Evolutionary conservation across 208 protist genomes (phyloP), one percentile per base, ranked within the genome.

Genomic region (Strigomonas galati): DNA sequence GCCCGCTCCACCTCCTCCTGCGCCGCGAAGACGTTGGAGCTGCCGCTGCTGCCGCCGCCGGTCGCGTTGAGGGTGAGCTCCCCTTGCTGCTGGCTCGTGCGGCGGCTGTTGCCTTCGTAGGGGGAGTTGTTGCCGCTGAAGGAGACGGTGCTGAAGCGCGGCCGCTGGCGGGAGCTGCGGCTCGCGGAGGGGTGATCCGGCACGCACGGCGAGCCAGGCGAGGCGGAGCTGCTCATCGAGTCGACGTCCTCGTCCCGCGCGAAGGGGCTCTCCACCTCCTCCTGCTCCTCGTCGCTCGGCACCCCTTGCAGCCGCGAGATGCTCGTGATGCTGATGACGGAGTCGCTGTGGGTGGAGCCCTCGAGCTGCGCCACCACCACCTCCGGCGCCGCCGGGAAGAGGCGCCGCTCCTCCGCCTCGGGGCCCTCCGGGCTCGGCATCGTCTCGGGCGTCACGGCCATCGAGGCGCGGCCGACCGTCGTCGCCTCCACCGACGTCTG

Each of bases 311-410:
- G 74, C 17, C 69, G 74, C 0, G 74, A 56, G 60, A 92, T 84
- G 57, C 71, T 67, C 15, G 58, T 72, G 7, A 89, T 76, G 60
- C 77, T 91, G 46, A 90, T 90, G 48, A 75, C 21, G 28, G 40
- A 53, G 37, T 59, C 60, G 40, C 54, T 62, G 65, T 67, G 56
- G n/a, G 37, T 54, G 5, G 63, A 61, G 40, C 48, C 54, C 24
- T 62, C 64, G 23, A 27, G 30, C 35, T 46, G 2, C n/a, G 24
- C 4, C 32, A 51, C 59, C 21, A 4, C 23, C 48, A 17, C 35
- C 35, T 40, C 35, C 35, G 35, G 35, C 7, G 35, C 35, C 7
- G 35, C 4, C 35, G 35, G 35, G 35, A 40, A 40, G 7, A 10
- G 35, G 7, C 7, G 35, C 35, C 10, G 14, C 31, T 65, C 43